Evolutionary conservation across 2,329 filamentous ascomycete species (phyloP).

Genomic region (Lecanosticta acicola): DNA sequence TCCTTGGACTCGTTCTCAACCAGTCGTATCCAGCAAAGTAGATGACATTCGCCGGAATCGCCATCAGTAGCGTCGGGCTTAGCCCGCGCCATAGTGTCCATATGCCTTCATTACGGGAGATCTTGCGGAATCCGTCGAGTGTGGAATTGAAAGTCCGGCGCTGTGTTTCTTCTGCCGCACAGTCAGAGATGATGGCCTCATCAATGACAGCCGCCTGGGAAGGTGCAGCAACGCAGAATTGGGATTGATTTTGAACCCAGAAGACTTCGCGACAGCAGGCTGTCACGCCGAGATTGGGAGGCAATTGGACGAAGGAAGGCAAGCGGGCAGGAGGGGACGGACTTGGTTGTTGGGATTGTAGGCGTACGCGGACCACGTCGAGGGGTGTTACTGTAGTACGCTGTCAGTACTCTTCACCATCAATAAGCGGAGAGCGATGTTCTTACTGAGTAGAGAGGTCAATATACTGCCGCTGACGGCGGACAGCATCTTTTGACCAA

Average conservation of each 20-base stretch:
- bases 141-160: constrained; percentile 82
- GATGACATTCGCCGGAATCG: constrained; percentile 91
- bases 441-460: constrained; percentile 78
- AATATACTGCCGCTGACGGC: constrained; percentile 85
- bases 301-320: constrained; percentile 59
- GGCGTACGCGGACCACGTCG: constrained; percentile 89
- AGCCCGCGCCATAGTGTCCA: constrained; percentile 86
- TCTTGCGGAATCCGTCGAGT: constrained; percentile 86
- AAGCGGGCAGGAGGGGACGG: constrained; percentile 49
- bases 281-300: constrained; percentile 82
- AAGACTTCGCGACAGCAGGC: constrained; percentile 96
- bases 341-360: constrained; percentile 71
- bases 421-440: background rate
- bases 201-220: constrained; percentile 37
- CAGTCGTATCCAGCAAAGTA: constrained; percentile 99
- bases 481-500: constrained; percentile 88
- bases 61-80: constrained; percentile 91
- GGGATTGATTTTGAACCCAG: constrained; percentile 80
- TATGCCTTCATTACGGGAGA: constrained; percentile 85
- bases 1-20: constrained; percentile 67
- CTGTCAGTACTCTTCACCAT: constrained; percentile 4
- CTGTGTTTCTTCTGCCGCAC: constrained; percentile 82
- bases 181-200: constrained; percentile 53
- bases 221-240: constrained; percentile 65
- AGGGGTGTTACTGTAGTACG: constrained; percentile 76